Evolutionary conservation across 2,329 filamentous ascomycete genomes (phyloP).

Genomic region (Aspergillus sp.): DNA sequence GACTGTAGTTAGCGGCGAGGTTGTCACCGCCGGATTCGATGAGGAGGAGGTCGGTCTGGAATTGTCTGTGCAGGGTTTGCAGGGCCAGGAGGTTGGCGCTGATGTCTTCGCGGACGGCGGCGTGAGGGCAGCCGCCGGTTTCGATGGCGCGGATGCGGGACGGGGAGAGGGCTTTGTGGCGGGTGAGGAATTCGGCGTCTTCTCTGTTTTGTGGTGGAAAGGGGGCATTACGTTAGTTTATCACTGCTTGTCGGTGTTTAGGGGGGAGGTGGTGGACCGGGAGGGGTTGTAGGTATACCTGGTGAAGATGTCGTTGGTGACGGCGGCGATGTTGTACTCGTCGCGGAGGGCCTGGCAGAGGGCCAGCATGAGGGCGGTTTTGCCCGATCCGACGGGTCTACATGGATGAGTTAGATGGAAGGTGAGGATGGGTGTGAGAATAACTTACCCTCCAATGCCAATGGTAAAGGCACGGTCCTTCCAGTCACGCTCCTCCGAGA

Average conservation of each 20-base stretch:
- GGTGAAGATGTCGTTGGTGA: slow-evolving; percentile 99
- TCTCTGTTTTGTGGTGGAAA: slow-evolving; percentile 56
- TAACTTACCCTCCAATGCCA: slow-evolving; percentile 90
- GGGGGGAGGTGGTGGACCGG: not conserved
- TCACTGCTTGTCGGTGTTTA: not conserved
- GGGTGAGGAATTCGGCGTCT: slow-evolving; percentile 95
- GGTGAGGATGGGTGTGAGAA: not conserved
- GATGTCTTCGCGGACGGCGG: slow-evolving; percentile 96
- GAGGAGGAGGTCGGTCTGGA: slow-evolving; percentile 79
- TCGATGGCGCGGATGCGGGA: slow-evolving; percentile 91
- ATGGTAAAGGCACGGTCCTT: slow-evolving; percentile 87
- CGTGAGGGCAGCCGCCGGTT: slow-evolving; percentile 95
- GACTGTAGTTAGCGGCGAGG: slow-evolving; percentile 91
- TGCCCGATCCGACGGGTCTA: slow-evolving; percentile 93
- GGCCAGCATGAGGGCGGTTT: slow-evolving; percentile 94
- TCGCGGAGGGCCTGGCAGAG: slow-evolving; percentile 83
- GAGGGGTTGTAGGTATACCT: slow-evolving; percentile 44
- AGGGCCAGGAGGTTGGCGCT: slow-evolving; percentile 89
- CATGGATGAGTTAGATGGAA: not conserved
- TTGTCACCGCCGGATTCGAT: slow-evolving; percentile 98
- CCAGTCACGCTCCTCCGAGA: slow-evolving; percentile 86
- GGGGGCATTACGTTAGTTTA: not conserved
- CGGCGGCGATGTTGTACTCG: slow-evolving; percentile 83
- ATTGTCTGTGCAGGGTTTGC: slow-evolving; percentile 80
- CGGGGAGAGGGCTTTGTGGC: slow-evolving; percentile 78